Conservation (phyloP, 345 rosid species). For the Eucalyptus paniculata region DNA sequence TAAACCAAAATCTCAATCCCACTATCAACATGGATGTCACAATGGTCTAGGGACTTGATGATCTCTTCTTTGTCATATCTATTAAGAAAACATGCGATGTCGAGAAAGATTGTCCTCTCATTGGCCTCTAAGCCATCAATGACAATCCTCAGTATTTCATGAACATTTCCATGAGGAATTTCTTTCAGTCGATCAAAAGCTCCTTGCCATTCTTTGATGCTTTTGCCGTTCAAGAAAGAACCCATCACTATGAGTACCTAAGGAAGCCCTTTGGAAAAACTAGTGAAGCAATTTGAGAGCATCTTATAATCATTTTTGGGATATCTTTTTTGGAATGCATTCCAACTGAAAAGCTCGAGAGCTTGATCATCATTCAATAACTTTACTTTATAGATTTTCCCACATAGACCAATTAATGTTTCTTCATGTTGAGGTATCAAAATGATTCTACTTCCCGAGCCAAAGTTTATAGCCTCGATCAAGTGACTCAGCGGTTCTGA, state of each 20-base stretch:
- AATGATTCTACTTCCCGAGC: not conserved
- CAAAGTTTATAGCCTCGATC: not conserved
- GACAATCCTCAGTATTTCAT: not conserved
- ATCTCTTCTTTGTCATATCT: not conserved
- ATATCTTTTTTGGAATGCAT: not conserved
- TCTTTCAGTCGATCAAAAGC: not conserved
- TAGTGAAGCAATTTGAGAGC: not conserved
- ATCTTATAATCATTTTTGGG: not conserved
- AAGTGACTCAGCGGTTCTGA: not conserved
- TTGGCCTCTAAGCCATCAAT: not conserved
- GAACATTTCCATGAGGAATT: not conserved
- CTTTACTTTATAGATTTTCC: not conserved
- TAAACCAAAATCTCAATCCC: not conserved
- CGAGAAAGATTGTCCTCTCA: not conserved
- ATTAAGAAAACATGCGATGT: not conserved
- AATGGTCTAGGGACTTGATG: not conserved
- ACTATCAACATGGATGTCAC: not conserved
- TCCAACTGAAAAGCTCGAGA: not conserved
- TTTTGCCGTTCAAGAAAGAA: not conserved
- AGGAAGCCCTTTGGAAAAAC: not conserved
- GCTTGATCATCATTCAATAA: not conserved
- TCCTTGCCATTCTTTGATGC: not conserved
- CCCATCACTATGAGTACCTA: not conserved
- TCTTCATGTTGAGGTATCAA: not conserved
- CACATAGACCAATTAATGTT: not conserved